phyloP scores from a whole-genome alignment of 352 stramenopile species.

The Albugo laibachii region DNA sequence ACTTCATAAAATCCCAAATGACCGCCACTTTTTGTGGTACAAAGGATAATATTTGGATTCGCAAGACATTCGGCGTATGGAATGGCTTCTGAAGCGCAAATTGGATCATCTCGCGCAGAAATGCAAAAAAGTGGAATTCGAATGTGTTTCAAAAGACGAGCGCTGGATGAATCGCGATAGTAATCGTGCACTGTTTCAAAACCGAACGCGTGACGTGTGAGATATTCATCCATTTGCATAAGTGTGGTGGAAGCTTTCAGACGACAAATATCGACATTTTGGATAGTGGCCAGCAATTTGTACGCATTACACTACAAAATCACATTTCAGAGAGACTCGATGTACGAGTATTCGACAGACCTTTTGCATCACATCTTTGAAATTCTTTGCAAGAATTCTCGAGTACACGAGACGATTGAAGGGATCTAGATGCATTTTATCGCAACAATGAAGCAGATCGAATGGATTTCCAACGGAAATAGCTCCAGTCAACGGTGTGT shows the following conservation, averaged over 20 bases:
- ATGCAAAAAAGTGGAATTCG: slow-evolving; percentile 37
- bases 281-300: slow-evolving; percentile 25
- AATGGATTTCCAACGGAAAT: slow-evolving; percentile 65
- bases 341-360: neutral
- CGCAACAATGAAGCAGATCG: slow-evolving; percentile 24
- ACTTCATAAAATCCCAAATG: slow-evolving; percentile 56
- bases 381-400: slow-evolving; percentile 19
- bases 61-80: slow-evolving; percentile 15
- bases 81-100: slow-evolving; percentile 19
- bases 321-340: neutral
- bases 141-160: slow-evolving; percentile 15
- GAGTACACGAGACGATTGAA: slow-evolving; percentile 44
- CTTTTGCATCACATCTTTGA: slow-evolving; percentile 31
- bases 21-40: slow-evolving; percentile 33
- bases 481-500: slow-evolving; percentile 16
- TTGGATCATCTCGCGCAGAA: slow-evolving; percentile 38
- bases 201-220: slow-evolving; percentile 36
- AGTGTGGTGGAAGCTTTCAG: slow-evolving; percentile 18
- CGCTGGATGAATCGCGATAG: slow-evolving; percentile 30
- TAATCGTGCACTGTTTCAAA: slow-evolving; percentile 40
- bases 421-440: slow-evolving; percentile 18
- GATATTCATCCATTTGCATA: slow-evolving; percentile 33
- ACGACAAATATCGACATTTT: slow-evolving; percentile 22
- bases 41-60: slow-evolving; percentile 45
- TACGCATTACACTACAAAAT: slow-evolving; percentile 28